Base-by-base conservation (phyloP, 352 stramenopile genomes). In the Phytophthora cryptogea region DNA sequence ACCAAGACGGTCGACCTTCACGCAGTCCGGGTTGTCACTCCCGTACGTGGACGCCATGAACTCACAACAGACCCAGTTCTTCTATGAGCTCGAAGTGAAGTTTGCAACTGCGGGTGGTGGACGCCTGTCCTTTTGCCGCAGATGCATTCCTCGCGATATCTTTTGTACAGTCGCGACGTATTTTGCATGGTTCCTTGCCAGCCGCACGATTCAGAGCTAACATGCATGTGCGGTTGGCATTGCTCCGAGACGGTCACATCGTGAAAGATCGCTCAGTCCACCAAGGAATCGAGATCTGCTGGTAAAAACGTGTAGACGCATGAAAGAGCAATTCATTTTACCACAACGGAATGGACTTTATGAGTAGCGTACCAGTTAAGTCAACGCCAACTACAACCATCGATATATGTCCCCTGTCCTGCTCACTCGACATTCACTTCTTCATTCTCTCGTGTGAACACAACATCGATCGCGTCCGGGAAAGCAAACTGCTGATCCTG, bases 1-100 rank as follows among this genome's bases (percentile, higher is more conserved):
- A 28, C 9, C 26, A 5, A 56, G 35, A 28, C 39, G 49, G 5
- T 56, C 35, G 7, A 45, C 26, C 33, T 42, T 56, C 16, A 56
- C 23, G 26, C 36, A 56, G 35, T 56, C 35, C 13, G 36, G 49
- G 16, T 56, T 56, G 35, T 47, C 36, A 17, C 49, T 53, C 30
- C 45, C 49, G 36, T 56, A 56, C 8, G 14, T 26, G 23, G 11
- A 6, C 49, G 49, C 20, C 49, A 56, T 56, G 23, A 36, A 32
- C 6, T 23, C 20, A 23, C 20, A 23, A 23, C 20, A 1, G 20
- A 23, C 20, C 20, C 20, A 23, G 20, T 23, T 23, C 20, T 23
- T 23, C 2, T 23, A 23, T 23, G 20, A 23, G 20, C 20, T 23
- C 2, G 20, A 13, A 40, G 33, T 1, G 11, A 40, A 17, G 33